A percentile compares a stretch with the other conserved stretches of the same genome.
phyloP scores from a whole-genome alignment of 345 rosid species.

The Linum tenue region DNA sequence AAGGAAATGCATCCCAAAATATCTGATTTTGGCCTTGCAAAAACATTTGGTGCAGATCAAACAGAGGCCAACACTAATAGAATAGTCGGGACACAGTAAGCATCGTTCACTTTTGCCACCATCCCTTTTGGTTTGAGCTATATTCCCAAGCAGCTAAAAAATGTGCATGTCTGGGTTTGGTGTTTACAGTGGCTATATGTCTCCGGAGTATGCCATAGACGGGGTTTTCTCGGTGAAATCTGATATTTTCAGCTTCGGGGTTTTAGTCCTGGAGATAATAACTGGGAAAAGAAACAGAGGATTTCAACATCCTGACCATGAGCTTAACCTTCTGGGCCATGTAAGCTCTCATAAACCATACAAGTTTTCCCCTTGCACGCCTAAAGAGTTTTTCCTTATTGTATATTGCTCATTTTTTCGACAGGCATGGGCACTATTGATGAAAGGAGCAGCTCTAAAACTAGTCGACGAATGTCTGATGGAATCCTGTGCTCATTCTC shows the following conservation, averaged over 20 bases:
- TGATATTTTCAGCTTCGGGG: slow-evolving; percentile 14
- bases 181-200: slow-evolving; percentile 13
- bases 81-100: slow-evolving; percentile 15
- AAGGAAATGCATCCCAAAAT: slow-evolving; percentile 13
- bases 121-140: too few species aligned
- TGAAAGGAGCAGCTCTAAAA: neutral
- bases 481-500: neutral
- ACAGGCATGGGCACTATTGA: slow-evolving; percentile 16
- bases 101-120: neutral
- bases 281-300: slow-evolving; percentile 13
- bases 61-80: slow-evolving; percentile 10
- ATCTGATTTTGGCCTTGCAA: slow-evolving; percentile 17
- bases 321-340: slow-evolving; percentile 14
- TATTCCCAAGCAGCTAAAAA: neutral
- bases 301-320: neutral
- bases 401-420: neutral
- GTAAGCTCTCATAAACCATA: neutral
- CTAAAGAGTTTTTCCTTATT: neutral
- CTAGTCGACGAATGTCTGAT: neutral
- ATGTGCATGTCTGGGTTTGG: neutral
- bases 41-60: slow-evolving; percentile 11
- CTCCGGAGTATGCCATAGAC: slow-evolving; percentile 13
- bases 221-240: slow-evolving; percentile 14
- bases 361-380: neutral
- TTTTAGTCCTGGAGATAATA: slow-evolving; percentile 10